phyloP scores from a whole-genome alignment of 176 grass and related monocot species.

The Stipa capillata region DNA sequence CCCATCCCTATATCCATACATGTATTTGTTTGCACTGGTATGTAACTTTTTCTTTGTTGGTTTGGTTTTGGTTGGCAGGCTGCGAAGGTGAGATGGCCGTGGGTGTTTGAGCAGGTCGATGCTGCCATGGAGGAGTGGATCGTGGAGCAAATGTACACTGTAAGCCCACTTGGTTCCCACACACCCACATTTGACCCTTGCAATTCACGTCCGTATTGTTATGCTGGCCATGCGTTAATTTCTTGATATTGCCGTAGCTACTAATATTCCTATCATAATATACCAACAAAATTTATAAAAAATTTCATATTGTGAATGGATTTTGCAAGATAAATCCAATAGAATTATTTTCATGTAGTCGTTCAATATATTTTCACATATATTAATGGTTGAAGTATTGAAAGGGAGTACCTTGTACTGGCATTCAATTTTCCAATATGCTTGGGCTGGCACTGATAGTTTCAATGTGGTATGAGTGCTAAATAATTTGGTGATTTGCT shows the following conservation, averaged over 20 bases:
- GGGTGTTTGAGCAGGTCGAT: conserved; percentile 53
- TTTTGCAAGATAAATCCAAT: no score
- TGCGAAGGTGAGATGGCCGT: conserved; percentile 87
- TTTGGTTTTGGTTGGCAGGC: no score
- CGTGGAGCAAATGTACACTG: conserved; percentile 79
- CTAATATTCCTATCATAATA: no score
- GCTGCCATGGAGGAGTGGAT: conserved; percentile 65
- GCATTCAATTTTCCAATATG: not conserved
- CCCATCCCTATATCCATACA: no score
- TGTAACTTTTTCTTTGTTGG: no score
- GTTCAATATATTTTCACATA: no score
- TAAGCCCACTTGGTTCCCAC: conserved; percentile 26
- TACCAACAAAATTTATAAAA: no score
- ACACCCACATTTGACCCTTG: not conserved
- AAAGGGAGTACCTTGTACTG: no score
- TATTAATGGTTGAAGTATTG: no score
- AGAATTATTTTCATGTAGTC: no score
- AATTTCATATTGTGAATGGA: no score
- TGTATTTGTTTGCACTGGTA: no score
- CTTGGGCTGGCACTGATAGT: not conserved
- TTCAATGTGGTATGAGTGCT: not conserved
- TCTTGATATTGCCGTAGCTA: not conserved
- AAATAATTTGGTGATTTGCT: not conserved
- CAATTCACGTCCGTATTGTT: not conserved
- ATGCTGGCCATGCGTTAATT: not conserved